Evolutionary conservation across 805 yeast genomes (phyloP).

Genomic region (Hanseniaspora singularis): DNA sequence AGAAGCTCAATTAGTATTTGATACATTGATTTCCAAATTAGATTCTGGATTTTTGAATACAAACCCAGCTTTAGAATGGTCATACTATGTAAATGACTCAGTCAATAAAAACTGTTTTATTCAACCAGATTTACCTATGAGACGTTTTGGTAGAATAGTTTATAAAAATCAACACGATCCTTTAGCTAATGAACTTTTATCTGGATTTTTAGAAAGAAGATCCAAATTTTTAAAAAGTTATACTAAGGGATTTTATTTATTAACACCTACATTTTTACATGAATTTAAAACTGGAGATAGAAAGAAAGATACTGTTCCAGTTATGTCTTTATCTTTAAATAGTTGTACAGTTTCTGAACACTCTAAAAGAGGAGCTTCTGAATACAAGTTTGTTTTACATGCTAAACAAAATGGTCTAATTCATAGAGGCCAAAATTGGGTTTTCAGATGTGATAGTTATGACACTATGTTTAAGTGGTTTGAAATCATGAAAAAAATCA

Average conservation of each 20-base stretch:
- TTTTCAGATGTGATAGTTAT: constrained; percentile 80
- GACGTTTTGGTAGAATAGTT: constrained; percentile 47
- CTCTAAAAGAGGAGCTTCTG: constrained; percentile 56
- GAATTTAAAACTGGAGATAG: constrained; percentile 80
- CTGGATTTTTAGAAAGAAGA: constrained; percentile 77
- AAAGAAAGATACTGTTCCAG: constrained; percentile 67
- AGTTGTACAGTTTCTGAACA: constrained; percentile 77
- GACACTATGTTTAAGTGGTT: constrained; percentile 77
- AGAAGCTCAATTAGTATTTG: constrained; percentile 61
- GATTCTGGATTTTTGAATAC: constrained; percentile 61
- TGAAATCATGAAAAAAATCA: constrained; percentile 58
- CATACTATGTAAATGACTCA: constrained; percentile 22
- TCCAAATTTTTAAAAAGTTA: constrained; percentile 88
- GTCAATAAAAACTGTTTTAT: constrained; percentile 40
- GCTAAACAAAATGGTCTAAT: constrained; percentile 65
- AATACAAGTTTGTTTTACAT: constrained; percentile 67
- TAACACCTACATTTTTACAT: constrained; percentile 78
- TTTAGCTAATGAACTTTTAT: constrained; percentile 52
- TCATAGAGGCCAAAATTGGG: constrained; percentile 81
- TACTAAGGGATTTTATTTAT: constrained; percentile 78
- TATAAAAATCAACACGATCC: constrained; percentile 64
- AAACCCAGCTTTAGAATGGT: constrained; percentile 81
- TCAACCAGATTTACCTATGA: constrained; percentile 52
- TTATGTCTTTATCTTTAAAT: constrained; percentile 67
- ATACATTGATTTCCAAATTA: constrained; percentile 51